Base-by-base conservation (phyloP, 345 rosid genomes). In the Anacardium occidentale region DNA sequence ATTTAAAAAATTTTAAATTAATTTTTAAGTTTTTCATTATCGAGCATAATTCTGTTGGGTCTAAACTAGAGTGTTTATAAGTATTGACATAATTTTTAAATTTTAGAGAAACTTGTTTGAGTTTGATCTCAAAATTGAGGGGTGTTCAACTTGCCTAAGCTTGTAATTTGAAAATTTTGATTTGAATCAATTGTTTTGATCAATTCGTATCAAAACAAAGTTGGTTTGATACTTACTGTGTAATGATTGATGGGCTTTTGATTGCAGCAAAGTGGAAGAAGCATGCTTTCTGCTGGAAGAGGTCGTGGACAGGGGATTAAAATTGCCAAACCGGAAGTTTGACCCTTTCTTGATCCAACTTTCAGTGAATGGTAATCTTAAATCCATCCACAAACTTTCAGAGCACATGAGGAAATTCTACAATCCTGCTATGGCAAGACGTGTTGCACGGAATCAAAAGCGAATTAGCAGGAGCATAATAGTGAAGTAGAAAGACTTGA, bases 241-340 rank as follows among this genome's bases (percentile, higher is more conserved):
- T 78, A 75, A 95, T 95, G 97, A 88, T 92, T 58, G 96, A 87
- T 75, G 99, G 93, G 64, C 94, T 92, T 71, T 91, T 47, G 82
- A 81, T 58, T 88, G 88, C 79, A 75, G 83, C 62, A 89, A 80
- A 78, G 87, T 56, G 32, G 82, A 89, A 68, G 93, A 92, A 70
- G 98, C 96, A 6, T 85, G 91, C 69, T 85, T 75, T 64, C 84
- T 91, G 60, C 74, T 92, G 72, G 96, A 87, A 58, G 97, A 88
- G 48, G 84, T 91, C 74, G 86, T 89, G 66, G 75, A 83, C 62
- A 84, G 70, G 76, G 90, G 89, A 48, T 71, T 92, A 75, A 95
- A 88, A 75, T 75, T 95, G 78, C 93, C 98, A 5, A 89, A 85
- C 73, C 77, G 74, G 14, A 82, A 83, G 42, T 91, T 92, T 47